Conservation (phyloP, 441 rosid species). For the Croton setiger region DNA sequence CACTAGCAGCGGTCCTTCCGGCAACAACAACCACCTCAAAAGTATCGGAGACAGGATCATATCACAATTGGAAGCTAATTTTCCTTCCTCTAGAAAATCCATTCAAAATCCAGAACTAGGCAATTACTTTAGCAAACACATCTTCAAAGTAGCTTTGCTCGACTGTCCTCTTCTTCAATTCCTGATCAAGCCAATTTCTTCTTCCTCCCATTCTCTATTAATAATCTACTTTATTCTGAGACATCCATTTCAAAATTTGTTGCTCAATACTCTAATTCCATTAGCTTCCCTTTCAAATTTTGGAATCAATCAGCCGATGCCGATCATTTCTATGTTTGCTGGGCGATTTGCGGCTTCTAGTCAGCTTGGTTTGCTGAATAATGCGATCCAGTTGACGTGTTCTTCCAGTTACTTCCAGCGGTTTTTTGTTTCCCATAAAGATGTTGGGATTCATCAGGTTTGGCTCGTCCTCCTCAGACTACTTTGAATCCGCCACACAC, state of each 20-base stretch:
- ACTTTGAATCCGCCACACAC: conserved; percentile 31
- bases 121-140: conserved; percentile 47
- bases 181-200: conserved; percentile 39
- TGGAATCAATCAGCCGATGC: conserved; percentile 45
- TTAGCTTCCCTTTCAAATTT: conserved; percentile 25
- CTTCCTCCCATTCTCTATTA: conserved; percentile 44
- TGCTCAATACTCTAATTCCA: conserved; percentile 12
- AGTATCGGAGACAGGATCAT: conserved; percentile 24
- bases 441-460: conserved; percentile 41
- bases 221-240: conserved; percentile 32
- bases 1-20: background rate
- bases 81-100: conserved; percentile 43
- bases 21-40: background rate
- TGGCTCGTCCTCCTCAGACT: conserved; percentile 30
- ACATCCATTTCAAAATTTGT: conserved; percentile 34
- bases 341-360: conserved; percentile 34
- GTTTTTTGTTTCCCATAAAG: conserved; percentile 37
- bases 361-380: conserved; percentile 28
- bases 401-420: conserved; percentile 44
- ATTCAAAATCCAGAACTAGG: conserved; percentile 31
- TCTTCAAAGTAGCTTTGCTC: conserved; percentile 44
- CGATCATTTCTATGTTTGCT: conserved; percentile 41
- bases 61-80: conserved; percentile 36
- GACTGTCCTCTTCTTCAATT: conserved; percentile 22
- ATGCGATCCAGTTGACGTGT: conserved; percentile 44